Evolutionary conservation across 805 yeast genomes (phyloP), one percentile per base, ranked within the genome.

Genomic region (Candida argentea): DNA sequence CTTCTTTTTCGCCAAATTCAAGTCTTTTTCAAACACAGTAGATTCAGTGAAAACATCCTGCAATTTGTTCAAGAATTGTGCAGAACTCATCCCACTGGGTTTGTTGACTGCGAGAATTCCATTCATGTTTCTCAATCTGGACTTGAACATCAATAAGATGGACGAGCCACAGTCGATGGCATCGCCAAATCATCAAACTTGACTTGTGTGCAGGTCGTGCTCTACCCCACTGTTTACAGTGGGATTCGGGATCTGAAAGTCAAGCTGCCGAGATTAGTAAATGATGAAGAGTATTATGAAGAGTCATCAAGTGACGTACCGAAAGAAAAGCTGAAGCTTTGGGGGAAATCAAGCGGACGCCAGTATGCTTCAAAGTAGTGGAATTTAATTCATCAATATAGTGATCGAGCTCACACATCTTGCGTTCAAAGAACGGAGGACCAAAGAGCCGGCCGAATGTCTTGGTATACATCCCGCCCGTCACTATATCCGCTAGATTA

Each of bases 101-200:
- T 89, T 89, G 38, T 79, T 78, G 24, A 89, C 71, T 6, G 97
- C 97, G 61, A 89, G 84, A 1, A 91, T 70, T 24, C 98, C 97
- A 44, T 86, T 84, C 95, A 89, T 83, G 18, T 32, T 38, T 19
- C 26, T 35, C 11, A 33, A 33, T 17, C 27, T 27, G 28, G 22
- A 37, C 21, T 40, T 20, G 24, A 39, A 28, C 43, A 39, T 39
- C 24, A 26, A n/a, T n/a, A n/a, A n/a, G n/a, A n/a, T n/a, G n/a
- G n/a, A n/a, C n/a, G n/a, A n/a, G n/a, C n/a, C n/a, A n/a, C n/a
- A n/a, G n/a, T n/a, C n/a, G n/a, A n/a, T n/a, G n/a, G n/a, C n/a
- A n/a, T n/a, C n/a, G n/a, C n/a, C n/a, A n/a, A n/a, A n/a, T n/a
- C n/a, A n/a, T n/a, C n/a, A n/a, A n/a, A n/a, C n/a, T n/a, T n/a